Percentiles rank a stretch among this genome's conserved stretches.
Conservation (phyloP, 2,329 filamentous ascomycete species). For the Akanthomyces lecanii region DNA sequence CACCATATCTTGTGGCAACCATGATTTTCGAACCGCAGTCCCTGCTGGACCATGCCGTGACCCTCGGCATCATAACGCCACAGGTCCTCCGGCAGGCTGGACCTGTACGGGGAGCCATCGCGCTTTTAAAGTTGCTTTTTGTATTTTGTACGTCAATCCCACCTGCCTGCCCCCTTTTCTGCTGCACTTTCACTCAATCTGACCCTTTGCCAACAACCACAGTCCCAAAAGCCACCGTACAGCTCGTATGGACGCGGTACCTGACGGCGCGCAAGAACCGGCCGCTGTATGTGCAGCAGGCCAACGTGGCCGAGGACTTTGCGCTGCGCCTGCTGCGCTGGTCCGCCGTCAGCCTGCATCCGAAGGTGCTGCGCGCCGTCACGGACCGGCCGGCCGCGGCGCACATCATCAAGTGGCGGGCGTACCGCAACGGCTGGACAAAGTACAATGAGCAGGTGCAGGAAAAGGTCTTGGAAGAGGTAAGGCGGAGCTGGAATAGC, state of each 20-base stretch:
- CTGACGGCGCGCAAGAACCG: slow-evolving; percentile 8
- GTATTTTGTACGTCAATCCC: not conserved
- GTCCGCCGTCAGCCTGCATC: not conserved
- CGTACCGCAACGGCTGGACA: slow-evolving; percentile 9
- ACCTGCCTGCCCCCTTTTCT: not conserved
- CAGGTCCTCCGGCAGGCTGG: slow-evolving; percentile 4
- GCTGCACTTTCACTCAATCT: not conserved
- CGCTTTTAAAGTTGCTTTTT: not conserved
- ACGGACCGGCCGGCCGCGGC: not conserved
- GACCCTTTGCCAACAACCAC: not conserved
- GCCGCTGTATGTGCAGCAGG: slow-evolving; percentile 9
- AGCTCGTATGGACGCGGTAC: slow-evolving; percentile 10
- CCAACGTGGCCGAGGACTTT: slow-evolving; percentile 8
- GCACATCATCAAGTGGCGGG: slow-evolving; percentile 13
- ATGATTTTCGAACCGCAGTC: slow-evolving; percentile 14
- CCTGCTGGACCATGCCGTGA: slow-evolving; percentile 7
- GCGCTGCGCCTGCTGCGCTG: slow-evolving; percentile 8
- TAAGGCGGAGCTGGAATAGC: not conserved
- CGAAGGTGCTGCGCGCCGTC: slow-evolving; percentile 4
- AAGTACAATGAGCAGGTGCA: slow-evolving; percentile 6
- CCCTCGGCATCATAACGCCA: not conserved
- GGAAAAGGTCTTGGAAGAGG: slow-evolving; percentile 12
- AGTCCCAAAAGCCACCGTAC: slow-evolving; percentile 9
- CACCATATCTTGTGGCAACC: not conserved
- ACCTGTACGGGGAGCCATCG: not conserved